Conservation (phyloP, 2,329 filamentous ascomycete genomes). For the Beauveria sp. region DNA sequence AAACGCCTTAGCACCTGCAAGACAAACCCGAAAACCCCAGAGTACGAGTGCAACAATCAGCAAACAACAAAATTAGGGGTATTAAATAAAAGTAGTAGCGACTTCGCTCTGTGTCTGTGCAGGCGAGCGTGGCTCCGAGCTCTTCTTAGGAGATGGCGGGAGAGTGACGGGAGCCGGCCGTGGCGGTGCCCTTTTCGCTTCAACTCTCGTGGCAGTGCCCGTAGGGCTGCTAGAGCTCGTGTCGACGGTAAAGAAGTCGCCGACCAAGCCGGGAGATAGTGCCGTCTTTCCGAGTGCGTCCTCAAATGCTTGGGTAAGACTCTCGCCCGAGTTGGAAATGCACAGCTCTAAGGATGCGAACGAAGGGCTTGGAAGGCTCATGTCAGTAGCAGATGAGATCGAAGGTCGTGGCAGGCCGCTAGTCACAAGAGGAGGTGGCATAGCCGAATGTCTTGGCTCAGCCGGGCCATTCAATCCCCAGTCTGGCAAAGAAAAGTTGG, state of each 20-base stretch:
- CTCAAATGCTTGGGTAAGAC: slow-evolving; percentile 25
- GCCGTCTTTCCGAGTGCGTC: slow-evolving; percentile 7
- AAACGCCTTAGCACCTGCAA: not conserved
- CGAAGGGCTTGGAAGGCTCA: slow-evolving; percentile 28
- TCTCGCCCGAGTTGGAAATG: slow-evolving; percentile 26
- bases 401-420: slow-evolving; percentile 16
- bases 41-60: not conserved
- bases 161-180: slow-evolving; percentile 24
- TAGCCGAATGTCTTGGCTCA: slow-evolving; percentile 25
- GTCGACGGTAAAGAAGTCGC: slow-evolving; percentile 16
- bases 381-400: slow-evolving; percentile 21
- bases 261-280: not conserved
- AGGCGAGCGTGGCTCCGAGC: not conserved
- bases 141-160: slow-evolving; percentile 16
- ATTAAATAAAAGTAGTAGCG: not conserved
- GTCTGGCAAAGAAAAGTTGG: slow-evolving; percentile 17
- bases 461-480: slow-evolving; percentile 23
- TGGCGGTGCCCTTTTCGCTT: slow-evolving; percentile 27
- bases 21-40: not conserved
- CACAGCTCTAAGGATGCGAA: slow-evolving; percentile 28
- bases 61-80: not conserved
- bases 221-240: not conserved
- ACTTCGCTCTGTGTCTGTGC: not conserved
- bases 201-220: slow-evolving; percentile 18
- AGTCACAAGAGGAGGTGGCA: slow-evolving; percentile 27